Conservation (phyloP, 2,329 filamentous ascomycete genomes). For the Ophiosphaerella narmari region DNA sequence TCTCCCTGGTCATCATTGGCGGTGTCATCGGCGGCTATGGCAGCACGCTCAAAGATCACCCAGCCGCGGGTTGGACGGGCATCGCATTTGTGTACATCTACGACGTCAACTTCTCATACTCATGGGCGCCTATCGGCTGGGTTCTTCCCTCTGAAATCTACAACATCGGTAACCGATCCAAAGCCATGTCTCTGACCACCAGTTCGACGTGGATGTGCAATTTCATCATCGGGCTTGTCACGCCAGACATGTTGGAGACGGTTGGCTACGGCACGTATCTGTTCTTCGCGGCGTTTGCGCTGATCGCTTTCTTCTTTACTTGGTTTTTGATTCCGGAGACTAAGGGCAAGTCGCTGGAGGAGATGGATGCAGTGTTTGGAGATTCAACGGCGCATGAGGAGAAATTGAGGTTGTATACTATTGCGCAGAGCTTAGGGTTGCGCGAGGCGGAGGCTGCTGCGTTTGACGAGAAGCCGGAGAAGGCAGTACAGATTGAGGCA, state of each 20-base stretch:
- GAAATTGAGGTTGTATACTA: constrained; percentile 23
- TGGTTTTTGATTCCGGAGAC: constrained; percentile 69
- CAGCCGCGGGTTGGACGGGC: constrained; percentile 70
- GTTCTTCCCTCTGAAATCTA: constrained; percentile 75
- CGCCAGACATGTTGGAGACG: constrained; percentile 76
- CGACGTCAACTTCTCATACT: constrained; percentile 60
- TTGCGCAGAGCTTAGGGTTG: constrained; percentile 25
- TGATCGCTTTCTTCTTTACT: constrained; percentile 50
- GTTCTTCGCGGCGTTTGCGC: constrained; percentile 57
- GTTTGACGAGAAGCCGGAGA: constrained; percentile 4
- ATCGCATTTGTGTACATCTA: constrained; percentile 66
- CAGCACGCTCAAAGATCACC: constrained; percentile 60
- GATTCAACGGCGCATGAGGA: constrained; percentile 69
- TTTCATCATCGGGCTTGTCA: constrained; percentile 62
- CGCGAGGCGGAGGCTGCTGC: constrained; percentile 8
- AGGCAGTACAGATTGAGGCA: constrained; percentile 3
- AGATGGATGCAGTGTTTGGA: constrained; percentile 85
- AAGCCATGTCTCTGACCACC: constrained; percentile 71
- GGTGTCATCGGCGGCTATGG: constrained; percentile 68
- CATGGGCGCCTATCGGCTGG: constrained; percentile 75
- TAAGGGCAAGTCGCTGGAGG: constrained; percentile 77
- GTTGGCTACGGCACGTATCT: constrained; percentile 53
- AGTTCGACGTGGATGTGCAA: constrained; percentile 88
- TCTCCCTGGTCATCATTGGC: constrained; percentile 72
- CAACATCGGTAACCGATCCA: constrained; percentile 69